Conservation (phyloP, 176 grass and related monocot species). For the Ensete glaucum region DNA sequence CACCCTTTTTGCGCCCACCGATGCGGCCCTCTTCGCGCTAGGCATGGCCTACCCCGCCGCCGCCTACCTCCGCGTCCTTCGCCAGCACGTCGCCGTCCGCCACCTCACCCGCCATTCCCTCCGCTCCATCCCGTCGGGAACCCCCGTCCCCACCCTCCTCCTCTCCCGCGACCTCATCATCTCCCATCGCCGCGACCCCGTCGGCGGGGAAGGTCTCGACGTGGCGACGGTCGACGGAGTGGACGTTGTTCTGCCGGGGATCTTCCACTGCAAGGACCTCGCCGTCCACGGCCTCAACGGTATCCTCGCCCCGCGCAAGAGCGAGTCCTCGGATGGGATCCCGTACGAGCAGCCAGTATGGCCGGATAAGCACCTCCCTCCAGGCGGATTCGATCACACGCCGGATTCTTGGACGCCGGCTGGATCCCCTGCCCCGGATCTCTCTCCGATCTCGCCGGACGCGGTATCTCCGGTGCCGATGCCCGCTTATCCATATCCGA, state of each 20-base stretch:
- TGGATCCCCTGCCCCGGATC: too few relatives aligned
- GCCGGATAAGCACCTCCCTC: too few relatives aligned
- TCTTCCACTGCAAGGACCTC: constrained; percentile 10
- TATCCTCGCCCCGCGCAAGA: constrained; percentile 6
- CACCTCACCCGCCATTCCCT: constrained; percentile 7
- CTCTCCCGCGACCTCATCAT: constrained; percentile 2
- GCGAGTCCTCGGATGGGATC: too few relatives aligned
- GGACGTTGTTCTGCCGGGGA: constrained; percentile 9
- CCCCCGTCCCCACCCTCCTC: constrained; percentile 18
- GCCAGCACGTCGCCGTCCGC: constrained; percentile 17
- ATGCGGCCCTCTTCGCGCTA: constrained; percentile 25
- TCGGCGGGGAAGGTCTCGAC: background rate
- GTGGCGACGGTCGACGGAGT: constrained; percentile 21
- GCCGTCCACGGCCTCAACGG: constrained; percentile 24
- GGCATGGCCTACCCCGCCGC: constrained; percentile 17
- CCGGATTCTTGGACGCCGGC: too few relatives aligned
- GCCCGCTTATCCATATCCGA: too few relatives aligned
- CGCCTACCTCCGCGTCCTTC: constrained; percentile 20
- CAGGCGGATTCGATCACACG: too few relatives aligned
- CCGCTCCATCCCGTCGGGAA: constrained; percentile 1
- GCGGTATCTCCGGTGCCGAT: too few relatives aligned
- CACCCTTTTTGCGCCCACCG: constrained; percentile 30
- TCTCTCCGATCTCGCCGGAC: too few relatives aligned
- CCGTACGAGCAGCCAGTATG: too few relatives aligned
- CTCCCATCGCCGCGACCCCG: background rate